Percentiles rank a stretch among this genome's conserved stretches.
phyloP scores from a whole-genome alignment of 345 rosid species.

The Eucalyptus tenuipes region DNA sequence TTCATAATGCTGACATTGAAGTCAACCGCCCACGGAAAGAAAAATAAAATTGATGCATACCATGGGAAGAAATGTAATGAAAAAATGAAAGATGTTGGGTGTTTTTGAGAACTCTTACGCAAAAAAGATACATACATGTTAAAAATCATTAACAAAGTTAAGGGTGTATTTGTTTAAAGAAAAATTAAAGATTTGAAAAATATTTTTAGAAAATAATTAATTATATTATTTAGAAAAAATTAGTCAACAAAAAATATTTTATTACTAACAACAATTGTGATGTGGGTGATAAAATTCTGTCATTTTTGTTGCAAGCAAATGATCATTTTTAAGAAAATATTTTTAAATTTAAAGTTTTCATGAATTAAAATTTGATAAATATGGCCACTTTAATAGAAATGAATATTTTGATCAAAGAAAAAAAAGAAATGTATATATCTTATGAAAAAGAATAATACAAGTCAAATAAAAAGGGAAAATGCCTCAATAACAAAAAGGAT shows the following conservation, averaged over 20 bases:
- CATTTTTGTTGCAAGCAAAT: background rate
- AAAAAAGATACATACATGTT: accelerated
- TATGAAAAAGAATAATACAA: background rate
- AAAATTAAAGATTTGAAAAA: too few species aligned
- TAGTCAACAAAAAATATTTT: accelerated
- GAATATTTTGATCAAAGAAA: too few species aligned
- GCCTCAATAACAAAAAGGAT: background rate
- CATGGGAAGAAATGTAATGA: background rate
- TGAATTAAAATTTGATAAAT: background rate
- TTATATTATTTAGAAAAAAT: background rate
- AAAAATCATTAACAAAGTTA: background rate
- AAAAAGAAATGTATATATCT: background rate
- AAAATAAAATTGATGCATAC: background rate
- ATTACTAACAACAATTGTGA: background rate
- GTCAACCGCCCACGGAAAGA: too few species aligned
- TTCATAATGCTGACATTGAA: too few species aligned
- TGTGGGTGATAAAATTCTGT: background rate
- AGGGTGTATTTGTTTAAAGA: background rate
- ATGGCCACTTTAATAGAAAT: background rate
- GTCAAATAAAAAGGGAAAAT: background rate
- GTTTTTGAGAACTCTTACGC: background rate
- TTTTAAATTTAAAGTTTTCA: too few species aligned
- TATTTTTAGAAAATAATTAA: background rate
- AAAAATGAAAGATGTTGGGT: background rate
- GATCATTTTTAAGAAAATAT: too few species aligned